phyloP scores from a whole-genome alignment of 179 eudicot genomes.

The Beta corolliflora region DNA sequence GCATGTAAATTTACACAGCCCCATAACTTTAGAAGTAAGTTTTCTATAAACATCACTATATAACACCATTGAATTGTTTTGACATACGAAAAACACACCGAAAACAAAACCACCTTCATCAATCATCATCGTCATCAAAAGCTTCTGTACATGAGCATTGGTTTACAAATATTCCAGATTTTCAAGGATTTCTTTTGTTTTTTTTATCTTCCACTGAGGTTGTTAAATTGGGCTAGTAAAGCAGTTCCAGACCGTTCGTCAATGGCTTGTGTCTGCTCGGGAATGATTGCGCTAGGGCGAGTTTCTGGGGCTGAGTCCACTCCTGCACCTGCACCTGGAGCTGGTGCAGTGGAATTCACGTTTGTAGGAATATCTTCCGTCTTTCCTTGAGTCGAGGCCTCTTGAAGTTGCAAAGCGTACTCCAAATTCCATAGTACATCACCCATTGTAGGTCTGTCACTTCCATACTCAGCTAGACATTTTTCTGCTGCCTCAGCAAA shows the following conservation, averaged over 20 bases:
- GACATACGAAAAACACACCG: neutral
- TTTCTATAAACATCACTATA: slow-evolving; percentile 16
- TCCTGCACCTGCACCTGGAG: neutral
- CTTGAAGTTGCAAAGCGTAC: slow-evolving; percentile 82
- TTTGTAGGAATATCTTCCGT: slow-evolving; percentile 39
- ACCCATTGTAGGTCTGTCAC: slow-evolving; percentile 94
- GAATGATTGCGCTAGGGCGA: slow-evolving; percentile 31
- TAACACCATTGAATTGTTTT: slow-evolving; percentile 16
- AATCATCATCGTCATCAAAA: slow-evolving; percentile 6
- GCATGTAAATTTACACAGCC: slow-evolving; percentile 10
- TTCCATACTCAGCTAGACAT: slow-evolving; percentile 84
- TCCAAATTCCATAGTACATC: slow-evolving; percentile 94
- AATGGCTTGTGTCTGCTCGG: slow-evolving; percentile 34
- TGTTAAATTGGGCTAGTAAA: slow-evolving; percentile 60
- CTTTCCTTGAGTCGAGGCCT: slow-evolving; percentile 54
- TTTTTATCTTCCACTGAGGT: slow-evolving; percentile 63
- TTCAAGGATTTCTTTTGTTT: neutral
- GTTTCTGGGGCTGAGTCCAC: neutral
- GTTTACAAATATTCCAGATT: neutral
- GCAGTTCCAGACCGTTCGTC: slow-evolving; percentile 56
- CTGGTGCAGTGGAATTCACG: slow-evolving; percentile 10
- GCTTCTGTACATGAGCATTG: slow-evolving; percentile 9
- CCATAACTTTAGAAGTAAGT: neutral
- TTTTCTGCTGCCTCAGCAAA: slow-evolving; percentile 92
- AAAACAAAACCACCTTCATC: neutral